Base-by-base conservation (phyloP, 164 flowering plant species). In the Cinnamomum micranthum region DNA sequence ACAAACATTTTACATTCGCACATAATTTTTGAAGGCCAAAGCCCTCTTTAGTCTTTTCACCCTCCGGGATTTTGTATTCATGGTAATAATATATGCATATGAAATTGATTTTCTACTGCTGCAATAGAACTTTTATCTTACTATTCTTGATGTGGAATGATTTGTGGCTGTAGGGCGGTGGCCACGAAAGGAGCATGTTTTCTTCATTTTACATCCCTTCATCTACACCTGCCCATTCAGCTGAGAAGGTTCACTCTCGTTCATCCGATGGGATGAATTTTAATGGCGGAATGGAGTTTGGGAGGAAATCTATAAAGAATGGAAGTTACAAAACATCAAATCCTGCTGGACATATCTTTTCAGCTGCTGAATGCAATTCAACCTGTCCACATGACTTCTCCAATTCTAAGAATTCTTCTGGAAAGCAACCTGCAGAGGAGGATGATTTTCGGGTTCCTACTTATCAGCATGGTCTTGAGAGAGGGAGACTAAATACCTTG, bases 371-470 rank as follows among this genome's bases (percentile, higher is more conserved):
- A 55, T 50, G 69, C 73, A 65, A 79, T 67, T 73, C 77, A 11
- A 55, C 27, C 63, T 77, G 22, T 41, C 68, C 78, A 24, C 25
- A 62, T 3, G 20, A 71, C 28, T 35, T 35, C 69, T 74, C 84
- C 35, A 77, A 74, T 62, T 65, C 74, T 10, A 81, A 76, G 75
- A 71, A 69, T 23, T 77, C 70, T 17, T 23, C 47, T 27, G 17
- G n/a, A 47, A 82, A 79, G 72, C 84, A 78, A 75, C 74, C 51
- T 6, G 80, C 82, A 31, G 89, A 87, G 24, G 91, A 89, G 60
- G 92, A 91, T 77, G 95, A 93, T 75, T 91, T 81, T 75, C 81
- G 55, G 25, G 98, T 93, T 70, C 93, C 98, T 67, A 79, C 85
- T 10, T 89, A 80, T 28, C 69, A 73, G 24, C 79, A 65, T 50